phyloP scores from a whole-genome alignment of 768 basidiomycete genomes.

The Leucocoprinus leucothites region DNA sequence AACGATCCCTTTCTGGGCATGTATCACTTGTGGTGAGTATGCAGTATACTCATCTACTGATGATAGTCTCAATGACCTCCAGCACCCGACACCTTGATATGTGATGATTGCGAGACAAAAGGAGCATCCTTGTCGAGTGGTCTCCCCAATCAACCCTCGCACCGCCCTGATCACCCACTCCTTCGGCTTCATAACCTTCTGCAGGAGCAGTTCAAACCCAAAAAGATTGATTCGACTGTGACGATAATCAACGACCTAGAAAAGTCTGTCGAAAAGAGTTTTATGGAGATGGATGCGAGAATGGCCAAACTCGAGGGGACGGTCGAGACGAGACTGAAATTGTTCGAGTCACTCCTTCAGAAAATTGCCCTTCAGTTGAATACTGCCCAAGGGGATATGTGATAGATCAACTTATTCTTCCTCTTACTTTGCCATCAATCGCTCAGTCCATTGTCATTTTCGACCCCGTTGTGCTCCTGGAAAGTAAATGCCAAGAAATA shows the following conservation, averaged over 20 bases:
- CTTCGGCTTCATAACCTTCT: slow-evolving; percentile 8
- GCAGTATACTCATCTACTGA: neutral
- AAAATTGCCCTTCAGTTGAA: slow-evolving; percentile 4
- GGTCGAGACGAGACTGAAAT: neutral
- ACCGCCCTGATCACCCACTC: slow-evolving; percentile 4
- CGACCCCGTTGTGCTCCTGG: too few relatives aligned
- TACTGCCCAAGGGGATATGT: too few relatives aligned
- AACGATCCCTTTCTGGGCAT: slow-evolving; percentile 7
- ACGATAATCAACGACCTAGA: neutral
- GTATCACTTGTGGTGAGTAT: slow-evolving; percentile 12
- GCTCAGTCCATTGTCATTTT: too few relatives aligned
- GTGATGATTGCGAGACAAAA: slow-evolving; percentile 8
- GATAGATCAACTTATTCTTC: too few relatives aligned
- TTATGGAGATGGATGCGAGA: neutral
- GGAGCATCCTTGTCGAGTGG: neutral
- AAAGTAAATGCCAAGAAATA: too few relatives aligned
- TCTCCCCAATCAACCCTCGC: neutral
- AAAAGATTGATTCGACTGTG: neutral
- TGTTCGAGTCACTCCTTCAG: slow-evolving; percentile 6
- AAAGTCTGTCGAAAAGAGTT: neutral
- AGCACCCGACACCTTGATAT: slow-evolving; percentile 9
- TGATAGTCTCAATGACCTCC: neutral
- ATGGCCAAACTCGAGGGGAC: slow-evolving; percentile 2
- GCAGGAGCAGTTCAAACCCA: neutral
- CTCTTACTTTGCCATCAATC: too few relatives aligned